phyloP scores from a whole-genome alignment of 2,329 filamentous ascomycete genomes.

The Fusarium drepaniforme region DNA sequence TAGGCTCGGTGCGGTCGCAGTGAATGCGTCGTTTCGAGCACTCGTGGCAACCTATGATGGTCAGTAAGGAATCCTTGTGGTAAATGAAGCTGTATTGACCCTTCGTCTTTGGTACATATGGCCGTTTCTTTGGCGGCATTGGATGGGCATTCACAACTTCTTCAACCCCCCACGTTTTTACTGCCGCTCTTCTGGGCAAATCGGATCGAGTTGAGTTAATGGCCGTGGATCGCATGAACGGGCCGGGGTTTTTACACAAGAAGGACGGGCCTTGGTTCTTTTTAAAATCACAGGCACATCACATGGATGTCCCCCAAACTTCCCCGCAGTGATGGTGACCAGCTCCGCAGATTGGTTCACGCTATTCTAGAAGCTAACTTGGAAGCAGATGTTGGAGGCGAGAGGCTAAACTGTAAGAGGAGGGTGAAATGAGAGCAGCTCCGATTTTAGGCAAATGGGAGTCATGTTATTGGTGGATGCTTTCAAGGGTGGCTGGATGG shows the following conservation, averaged over 20 bases:
- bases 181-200: background rate
- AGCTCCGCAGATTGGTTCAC: background rate
- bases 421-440: slow-evolving; percentile 21
- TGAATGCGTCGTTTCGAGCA: slow-evolving; percentile 42
- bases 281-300: slow-evolving; percentile 26
- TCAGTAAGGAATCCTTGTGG: background rate
- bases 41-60: slow-evolving; percentile 34
- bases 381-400: background rate
- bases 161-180: slow-evolving; percentile 1
- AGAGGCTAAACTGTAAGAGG: slow-evolving; percentile 2
- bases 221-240: background rate
- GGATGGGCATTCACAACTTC: slow-evolving; percentile 8
- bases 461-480: background rate
- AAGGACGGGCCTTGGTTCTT: background rate
- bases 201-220: slow-evolving; percentile 10
- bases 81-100: slow-evolving; percentile 10
- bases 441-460: background rate
- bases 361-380: slow-evolving; percentile 1
- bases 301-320: background rate
- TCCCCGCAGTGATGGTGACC: background rate
- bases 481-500: background rate
- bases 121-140: slow-evolving; percentile 41
- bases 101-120: slow-evolving; percentile 43
- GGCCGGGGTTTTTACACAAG: background rate
- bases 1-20: slow-evolving; percentile 38